These are phyloP conservation scores for Bocquillonia castaneifolia DNA, from an alignment of 441 rosid genomes.

Conservation along the genomic window DNA sequence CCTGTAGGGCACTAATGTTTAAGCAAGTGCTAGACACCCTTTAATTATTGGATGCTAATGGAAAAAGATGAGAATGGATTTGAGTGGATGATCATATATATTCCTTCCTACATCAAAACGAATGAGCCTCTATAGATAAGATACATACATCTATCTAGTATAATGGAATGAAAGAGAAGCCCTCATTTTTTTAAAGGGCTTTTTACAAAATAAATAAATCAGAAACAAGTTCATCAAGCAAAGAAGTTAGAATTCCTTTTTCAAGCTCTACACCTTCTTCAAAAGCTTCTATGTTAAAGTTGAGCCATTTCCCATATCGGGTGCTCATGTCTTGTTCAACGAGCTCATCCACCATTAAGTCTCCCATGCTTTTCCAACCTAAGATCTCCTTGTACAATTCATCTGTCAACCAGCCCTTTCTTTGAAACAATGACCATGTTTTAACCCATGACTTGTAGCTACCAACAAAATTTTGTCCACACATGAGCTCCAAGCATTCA, in stretches of 20 bases:
- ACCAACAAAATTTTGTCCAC: slow-evolving; percentile 33
- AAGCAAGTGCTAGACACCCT: neutral
- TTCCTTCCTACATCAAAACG: slow-evolving; percentile 1
- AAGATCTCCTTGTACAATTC: slow-evolving; percentile 49
- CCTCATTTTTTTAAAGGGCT: neutral
- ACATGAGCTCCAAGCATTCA: slow-evolving; percentile 44
- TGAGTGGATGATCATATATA: neutral
- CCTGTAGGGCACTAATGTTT: neutral
- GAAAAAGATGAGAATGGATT: neutral
- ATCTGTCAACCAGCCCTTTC: slow-evolving; percentile 46
- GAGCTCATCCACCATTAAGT: slow-evolving; percentile 71
- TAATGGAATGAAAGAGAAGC: neutral
- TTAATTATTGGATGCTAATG: neutral
- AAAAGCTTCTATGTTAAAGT: slow-evolving; percentile 51
- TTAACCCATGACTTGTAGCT: slow-evolving; percentile 44
- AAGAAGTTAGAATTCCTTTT: slow-evolving; percentile 45
- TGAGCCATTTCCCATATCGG: slow-evolving; percentile 59
- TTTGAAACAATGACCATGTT: slow-evolving; percentile 29
- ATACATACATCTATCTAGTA: neutral
- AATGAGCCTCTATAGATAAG: neutral
- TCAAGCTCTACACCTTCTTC: slow-evolving; percentile 67
- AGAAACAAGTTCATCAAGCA: slow-evolving; percentile 67
- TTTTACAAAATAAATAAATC: slow-evolving; percentile 34
- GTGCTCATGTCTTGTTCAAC: slow-evolving; percentile 73
- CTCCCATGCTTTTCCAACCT: slow-evolving; percentile 51